Evolutionary conservation across 257 asterid species (phyloP), one percentile per base, ranked within the genome.

Genomic region (Solanum commersonii): DNA sequence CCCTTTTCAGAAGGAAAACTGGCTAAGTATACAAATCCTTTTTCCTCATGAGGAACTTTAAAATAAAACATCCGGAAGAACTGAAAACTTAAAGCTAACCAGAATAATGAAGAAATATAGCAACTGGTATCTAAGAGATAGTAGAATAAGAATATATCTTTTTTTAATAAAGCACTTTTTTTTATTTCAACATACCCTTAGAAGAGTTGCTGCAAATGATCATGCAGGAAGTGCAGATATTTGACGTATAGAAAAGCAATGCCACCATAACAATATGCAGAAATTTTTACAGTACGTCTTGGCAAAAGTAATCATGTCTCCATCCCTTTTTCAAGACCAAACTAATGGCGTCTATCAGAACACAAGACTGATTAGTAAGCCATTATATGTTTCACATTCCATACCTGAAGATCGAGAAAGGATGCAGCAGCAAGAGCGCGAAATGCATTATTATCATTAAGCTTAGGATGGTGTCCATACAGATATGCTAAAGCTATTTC

Each of bases 401-500:
- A 86, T 88, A 96, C 99, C 99, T 97, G 97, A 87, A 97, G 97
- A 91, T 97, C 99, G 88, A 97, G 98, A 93, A 97, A 97, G 52
- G 99, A 97, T 52, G 99, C 99, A 72, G 97, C 98, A 86, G 99
- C 99, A 85, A 97, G 94, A 90, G 93, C 99, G 18, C 99, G 96
- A 90, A 96, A 97, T 8, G 99, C 98, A 85, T 96, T 97, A 88
- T 88, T 79, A 88, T 96, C 98, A 33, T 94, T 94, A 63, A 97
- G 98, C 95, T 94, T 94, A 14, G 99, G 99, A 88, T 95, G 93
- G 88, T 95, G 98, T 63, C 99, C 99, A 91, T 97, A 97, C 22
- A 97, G 94, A 93, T 97, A 96, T 5, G 99, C 98, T 93, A 97
- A 93, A 89, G 99, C 95, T 89, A 93, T 92, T 82, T 91, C 91